Percentiles rank a stretch among this genome's conserved stretches.
Conservation (phyloP, 495 filamentous ascomycete species). For the Apodospora peruviana region DNA sequence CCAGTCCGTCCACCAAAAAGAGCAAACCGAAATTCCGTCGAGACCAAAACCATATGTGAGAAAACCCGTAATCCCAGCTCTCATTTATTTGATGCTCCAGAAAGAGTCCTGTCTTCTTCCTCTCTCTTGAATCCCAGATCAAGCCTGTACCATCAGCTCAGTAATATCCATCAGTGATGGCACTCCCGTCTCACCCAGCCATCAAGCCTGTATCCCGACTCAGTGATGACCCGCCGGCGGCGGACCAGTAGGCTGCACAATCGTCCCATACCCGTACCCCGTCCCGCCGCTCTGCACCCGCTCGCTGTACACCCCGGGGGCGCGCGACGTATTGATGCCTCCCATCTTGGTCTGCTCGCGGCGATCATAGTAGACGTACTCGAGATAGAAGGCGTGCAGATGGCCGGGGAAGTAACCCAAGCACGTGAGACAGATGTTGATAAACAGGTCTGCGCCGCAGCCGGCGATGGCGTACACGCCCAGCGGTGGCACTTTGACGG, state of each 20-base stretch:
- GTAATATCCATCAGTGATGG: too few species aligned
- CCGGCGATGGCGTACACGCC: constrained; percentile 37
- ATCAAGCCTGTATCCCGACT: too few species aligned
- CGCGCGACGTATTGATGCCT: constrained; percentile 38
- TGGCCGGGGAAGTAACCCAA: constrained; percentile 23
- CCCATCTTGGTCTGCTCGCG: constrained; percentile 52
- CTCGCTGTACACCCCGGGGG: constrained; percentile 77
- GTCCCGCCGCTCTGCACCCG: constrained; percentile 67
- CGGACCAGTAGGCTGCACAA: constrained; percentile 30
- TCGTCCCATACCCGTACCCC: constrained; percentile 51
- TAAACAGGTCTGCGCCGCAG: constrained; percentile 72
- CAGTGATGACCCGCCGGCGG: too few species aligned
- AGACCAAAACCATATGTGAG: too few species aligned
- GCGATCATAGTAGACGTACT: constrained; percentile 80
- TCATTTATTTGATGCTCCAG: too few species aligned
- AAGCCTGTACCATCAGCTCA: too few species aligned
- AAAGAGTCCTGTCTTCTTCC: too few species aligned
- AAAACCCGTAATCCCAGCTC: too few species aligned
- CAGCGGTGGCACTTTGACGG: constrained; percentile 34
- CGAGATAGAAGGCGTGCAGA: constrained; percentile 79
- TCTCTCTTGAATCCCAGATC: too few species aligned
- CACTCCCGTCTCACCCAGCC: too few species aligned
- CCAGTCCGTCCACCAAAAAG: too few species aligned
- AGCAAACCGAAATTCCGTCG: too few species aligned
- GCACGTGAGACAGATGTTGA: constrained; percentile 85